Base-by-base conservation (phyloP, 2,329 filamentous ascomycete species). In the Colletotrichum costaricense region DNA sequence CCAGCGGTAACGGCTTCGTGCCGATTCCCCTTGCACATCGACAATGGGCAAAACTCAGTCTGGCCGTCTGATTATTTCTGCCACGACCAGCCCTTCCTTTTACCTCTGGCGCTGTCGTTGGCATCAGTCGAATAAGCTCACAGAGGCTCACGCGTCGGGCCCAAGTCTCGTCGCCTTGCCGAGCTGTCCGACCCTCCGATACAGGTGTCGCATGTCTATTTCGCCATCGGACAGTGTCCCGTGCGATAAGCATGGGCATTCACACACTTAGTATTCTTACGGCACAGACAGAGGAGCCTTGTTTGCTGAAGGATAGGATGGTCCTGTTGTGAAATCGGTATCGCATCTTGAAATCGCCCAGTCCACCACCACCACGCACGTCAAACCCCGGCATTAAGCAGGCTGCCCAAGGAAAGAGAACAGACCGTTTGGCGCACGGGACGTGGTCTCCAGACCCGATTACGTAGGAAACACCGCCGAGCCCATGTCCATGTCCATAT, bases 161-260 rank as follows among this genome's bases (percentile, higher is more conserved):
- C 24, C 24, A 55, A 26, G 52, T 63, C 70, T 49, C 59, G 66
- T 22, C 66, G 46, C 33, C 60, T 60, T 73, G 60, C 67, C 71
- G 71, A 73, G 28, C 22, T 60, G 71, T 66, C 71, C 71, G 71
- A 71, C 62, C 28, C 63, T 24, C 67, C 67, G 67, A 73, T 73
- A 73, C 71, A 73, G 67, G 33, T 70, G 71, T 60, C 60, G 71
- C 71, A 73, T 62, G 67, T 71, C 67, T 66, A 62, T 70, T 33
- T 73, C 49, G 62, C 67, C 35, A 73, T 71, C 71, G 67, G 38
- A 35, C 56, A 71, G 63, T 30, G 49, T 35, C 33, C 33, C 19
- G 33, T 55, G 62, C 46, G 70, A 65, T 60, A 42, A 73, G 60
- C 60, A 19, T 49, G 42, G 6, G 42, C 42, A 49, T 22, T n/a